Evolutionary conservation across 1,284 basidiomycete genomes (phyloP).

Genomic region (Boletus semigastroideus): DNA sequence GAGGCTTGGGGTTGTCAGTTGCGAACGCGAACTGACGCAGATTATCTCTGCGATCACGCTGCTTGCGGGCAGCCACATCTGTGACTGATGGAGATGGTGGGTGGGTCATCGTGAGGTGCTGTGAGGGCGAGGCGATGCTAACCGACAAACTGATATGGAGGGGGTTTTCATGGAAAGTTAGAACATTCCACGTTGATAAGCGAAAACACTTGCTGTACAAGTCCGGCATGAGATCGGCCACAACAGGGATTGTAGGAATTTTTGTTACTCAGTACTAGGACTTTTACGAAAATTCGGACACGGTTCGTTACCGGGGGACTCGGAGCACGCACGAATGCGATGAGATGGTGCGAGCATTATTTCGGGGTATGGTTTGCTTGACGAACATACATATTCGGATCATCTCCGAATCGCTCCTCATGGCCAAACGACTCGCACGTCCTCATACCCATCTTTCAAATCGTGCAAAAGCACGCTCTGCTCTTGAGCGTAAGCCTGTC

Average conservation of each 20-base stretch:
- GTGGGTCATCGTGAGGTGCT: conserved; percentile 6
- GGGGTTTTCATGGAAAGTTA: conserved; percentile 8
- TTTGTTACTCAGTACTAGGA: not conserved
- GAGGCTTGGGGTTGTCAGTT: conserved; percentile 3
- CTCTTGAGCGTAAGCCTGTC: conserved; percentile 49
- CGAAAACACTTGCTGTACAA: conserved; percentile 15
- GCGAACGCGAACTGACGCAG: conserved; percentile 8
- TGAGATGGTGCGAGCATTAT: no score
- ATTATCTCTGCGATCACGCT: conserved; percentile 20
- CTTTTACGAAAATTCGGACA: not conserved
- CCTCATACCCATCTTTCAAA: conserved; percentile 58
- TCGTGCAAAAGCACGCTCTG: conserved; percentile 49
- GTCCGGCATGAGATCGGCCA: not conserved
- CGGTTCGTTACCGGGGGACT: not conserved
- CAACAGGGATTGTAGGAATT: conserved; percentile 10
- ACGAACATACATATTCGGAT: no score
- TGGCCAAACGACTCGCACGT: conserved; percentile 47
- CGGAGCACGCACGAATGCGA: not conserved
- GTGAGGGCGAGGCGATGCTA: not conserved
- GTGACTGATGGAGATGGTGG: not conserved
- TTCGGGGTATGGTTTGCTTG: no score
- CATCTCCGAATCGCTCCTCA: not conserved
- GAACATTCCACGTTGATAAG: not conserved
- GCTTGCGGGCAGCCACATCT: conserved; percentile 29
- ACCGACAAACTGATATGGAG: not conserved